Percentiles rank a stretch among this genome's conserved stretches.
These are phyloP conservation scores for Stagonosporopsis cucurbitacearum DNA, from an alignment of 2,329 filamentous ascomycete genomes.

Conservation along the genomic window DNA sequence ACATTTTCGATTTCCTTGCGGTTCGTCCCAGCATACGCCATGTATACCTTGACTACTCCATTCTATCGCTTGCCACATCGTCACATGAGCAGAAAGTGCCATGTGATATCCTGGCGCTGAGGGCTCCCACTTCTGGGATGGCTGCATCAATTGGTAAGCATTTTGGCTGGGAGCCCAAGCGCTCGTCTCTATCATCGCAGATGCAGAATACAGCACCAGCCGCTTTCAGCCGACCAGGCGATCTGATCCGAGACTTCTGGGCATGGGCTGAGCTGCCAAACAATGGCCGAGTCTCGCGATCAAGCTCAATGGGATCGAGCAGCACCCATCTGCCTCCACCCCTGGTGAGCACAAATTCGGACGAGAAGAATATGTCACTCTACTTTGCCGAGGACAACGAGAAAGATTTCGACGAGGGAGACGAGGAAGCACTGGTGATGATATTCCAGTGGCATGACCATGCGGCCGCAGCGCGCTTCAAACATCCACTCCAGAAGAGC, in stretches of 20 bases:
- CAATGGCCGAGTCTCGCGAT: slow-evolving; percentile 6
- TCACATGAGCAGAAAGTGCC: slow-evolving; percentile 26
- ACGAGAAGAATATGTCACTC: slow-evolving; percentile 36
- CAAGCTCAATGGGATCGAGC: slow-evolving; percentile 8
- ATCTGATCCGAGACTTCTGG: slow-evolving; percentile 39
- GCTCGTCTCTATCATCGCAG: slow-evolving; percentile 30
- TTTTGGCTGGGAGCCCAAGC: slow-evolving; percentile 41
- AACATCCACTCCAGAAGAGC: slow-evolving; percentile 36
- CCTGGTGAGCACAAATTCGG: slow-evolving; percentile 26
- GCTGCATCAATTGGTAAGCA: slow-evolving; percentile 38
- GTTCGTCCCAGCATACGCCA: slow-evolving; percentile 29
- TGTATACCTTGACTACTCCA: slow-evolving; percentile 33
- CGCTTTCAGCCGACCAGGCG: slow-evolving; percentile 34
- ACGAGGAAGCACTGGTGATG: slow-evolving; percentile 39
- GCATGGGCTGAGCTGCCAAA: slow-evolving; percentile 37
- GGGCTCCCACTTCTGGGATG: slow-evolving; percentile 27
- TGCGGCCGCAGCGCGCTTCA: slow-evolving; percentile 37
- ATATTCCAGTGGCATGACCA: slow-evolving; percentile 40
- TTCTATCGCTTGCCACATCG: slow-evolving; percentile 30
- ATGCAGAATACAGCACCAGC: slow-evolving; percentile 23
- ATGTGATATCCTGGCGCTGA: slow-evolving; percentile 34
- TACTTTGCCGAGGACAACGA: slow-evolving; percentile 27
- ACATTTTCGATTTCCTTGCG: slow-evolving; percentile 23
- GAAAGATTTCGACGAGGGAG: slow-evolving; percentile 3
- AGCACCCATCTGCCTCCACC: slow-evolving; percentile 3